These are phyloP conservation scores for Jasminum sambac DNA, from an alignment of 257 asterid species.

Conservation along the genomic window DNA sequence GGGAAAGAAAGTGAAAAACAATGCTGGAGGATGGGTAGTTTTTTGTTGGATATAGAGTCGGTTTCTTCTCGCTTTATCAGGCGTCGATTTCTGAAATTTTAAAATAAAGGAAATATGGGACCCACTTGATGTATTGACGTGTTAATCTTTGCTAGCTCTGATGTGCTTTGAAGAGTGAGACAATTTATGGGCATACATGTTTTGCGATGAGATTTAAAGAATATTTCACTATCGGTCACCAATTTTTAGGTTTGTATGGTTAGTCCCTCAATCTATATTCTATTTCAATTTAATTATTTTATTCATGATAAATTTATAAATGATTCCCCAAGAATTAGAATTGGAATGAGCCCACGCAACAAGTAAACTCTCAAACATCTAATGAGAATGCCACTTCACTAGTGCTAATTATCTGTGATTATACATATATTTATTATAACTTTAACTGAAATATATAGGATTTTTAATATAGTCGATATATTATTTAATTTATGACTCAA, in stretches of 20 bases:
- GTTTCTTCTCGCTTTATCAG: slow-evolving; percentile 60
- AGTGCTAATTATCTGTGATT: no score
- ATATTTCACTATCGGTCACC: neutral
- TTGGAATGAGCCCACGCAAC: no score
- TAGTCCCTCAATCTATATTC: neutral
- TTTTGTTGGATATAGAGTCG: slow-evolving; percentile 22
- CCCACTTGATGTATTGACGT: slow-evolving; percentile 26
- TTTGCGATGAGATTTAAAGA: neutral
- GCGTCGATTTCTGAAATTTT: slow-evolving; percentile 36
- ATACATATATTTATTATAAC: no score
- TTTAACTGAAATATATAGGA: no score
- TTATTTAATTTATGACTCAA: no score
- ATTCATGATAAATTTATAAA: no score
- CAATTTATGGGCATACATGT: neutral
- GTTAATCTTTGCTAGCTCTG: slow-evolving; percentile 25
- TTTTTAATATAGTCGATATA: no score
- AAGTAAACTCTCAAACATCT: no score
- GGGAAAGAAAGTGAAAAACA: slow-evolving; percentile 15
- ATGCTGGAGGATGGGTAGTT: slow-evolving; percentile 27
- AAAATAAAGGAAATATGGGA: slow-evolving; percentile 23
- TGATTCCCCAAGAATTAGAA: no score
- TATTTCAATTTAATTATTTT: neutral
- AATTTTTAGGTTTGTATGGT: neutral
- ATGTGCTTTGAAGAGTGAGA: neutral
- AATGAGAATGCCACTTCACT: no score